Base-by-base conservation (phyloP, 176 grass and related monocot genomes). In the Paspalum vaginatum region DNA sequence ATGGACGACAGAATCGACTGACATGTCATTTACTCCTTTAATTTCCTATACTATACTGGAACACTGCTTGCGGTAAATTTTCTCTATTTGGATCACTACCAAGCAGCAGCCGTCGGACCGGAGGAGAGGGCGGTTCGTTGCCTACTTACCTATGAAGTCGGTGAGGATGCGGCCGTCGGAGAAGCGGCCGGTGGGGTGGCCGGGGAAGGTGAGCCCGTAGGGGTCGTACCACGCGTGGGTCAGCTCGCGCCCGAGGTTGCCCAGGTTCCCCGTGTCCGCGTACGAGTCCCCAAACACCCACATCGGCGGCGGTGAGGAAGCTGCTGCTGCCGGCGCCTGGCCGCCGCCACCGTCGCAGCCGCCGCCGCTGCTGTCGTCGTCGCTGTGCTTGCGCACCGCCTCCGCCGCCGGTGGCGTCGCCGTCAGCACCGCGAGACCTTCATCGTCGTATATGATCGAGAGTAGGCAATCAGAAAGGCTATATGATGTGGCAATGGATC, bases 261-360 rank as follows among this genome's bases (percentile, higher is more conserved):
- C 93, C 17, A 96, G 90, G 84, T 96, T 96, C 8, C 94, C 94
- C 9, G 94, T 94, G 78, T 97, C 94, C 17, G 85, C 91, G 60
- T 94, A 97, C n/a, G 94, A 97, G 56, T 97, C 94, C 2, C 94
- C 94, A 41, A 97, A 97, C 81, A 92, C 89, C 80, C 93, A 97
- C 72, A 97, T 47, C 46, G 46, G 4, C 26, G 60, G 1, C 20
- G 67, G 1, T 4, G 63, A 2, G n/a, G n/a, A n/a, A n/a, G n/a
- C n/a, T n/a, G n/a, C n/a, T n/a, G n/a, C n/a, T n/a, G n/a, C n/a
- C 2, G 48, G 53, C 18, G 65, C 12, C 70, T 53, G 65, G 0
- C 55, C 55, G 56, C 0, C 46, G 46, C 1, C 22, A 24, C 0
- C 8, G 22, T 6, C 41, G 15, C 66, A n/a, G 45, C 9, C 13